phyloP scores from a whole-genome alignment of 2,329 filamentous ascomycete species.

The Anisogramma anomala region DNA sequence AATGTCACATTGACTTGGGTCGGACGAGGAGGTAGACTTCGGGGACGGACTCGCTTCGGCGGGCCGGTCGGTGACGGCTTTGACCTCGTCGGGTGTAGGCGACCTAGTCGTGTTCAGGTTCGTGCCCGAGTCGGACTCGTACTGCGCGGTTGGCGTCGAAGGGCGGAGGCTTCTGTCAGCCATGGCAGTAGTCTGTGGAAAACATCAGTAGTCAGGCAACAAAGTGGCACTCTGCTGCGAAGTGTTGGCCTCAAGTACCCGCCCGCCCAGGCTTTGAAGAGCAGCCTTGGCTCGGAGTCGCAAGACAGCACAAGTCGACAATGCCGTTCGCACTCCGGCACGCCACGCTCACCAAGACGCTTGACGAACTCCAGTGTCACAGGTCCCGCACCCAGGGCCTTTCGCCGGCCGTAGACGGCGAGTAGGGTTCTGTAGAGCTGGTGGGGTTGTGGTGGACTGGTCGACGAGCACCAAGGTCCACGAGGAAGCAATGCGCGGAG shows the following conservation, averaged over 20 bases:
- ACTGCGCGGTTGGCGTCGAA: neutral
- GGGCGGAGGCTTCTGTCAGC: neutral
- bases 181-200: neutral
- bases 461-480: slow-evolving; percentile 2
- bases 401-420: slow-evolving; percentile 8
- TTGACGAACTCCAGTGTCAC: slow-evolving; percentile 10
- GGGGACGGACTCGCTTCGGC: neutral
- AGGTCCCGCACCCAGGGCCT: slow-evolving; percentile 10
- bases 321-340: slow-evolving; percentile 4
- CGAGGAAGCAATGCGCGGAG: slow-evolving; percentile 3
- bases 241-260: neutral
- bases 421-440: slow-evolving; percentile 7
- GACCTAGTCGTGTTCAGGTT: slow-evolving; percentile 5
- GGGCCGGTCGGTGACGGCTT: neutral
- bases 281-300: slow-evolving; percentile 3
- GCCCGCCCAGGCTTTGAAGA: neutral
- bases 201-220: neutral
- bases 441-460: slow-evolving; percentile 6
- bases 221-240: neutral
- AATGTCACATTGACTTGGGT: slow-evolving; percentile 1
- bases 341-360: slow-evolving; percentile 9
- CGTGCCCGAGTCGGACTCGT: slow-evolving; percentile 3
- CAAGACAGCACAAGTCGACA: neutral
- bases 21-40: neutral
- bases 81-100: neutral